A percentile compares a stretch with the other conserved stretches of the same genome.
phyloP scores from a whole-genome alignment of 176 grass and related monocot genomes.

The Dactylis glomerata region DNA sequence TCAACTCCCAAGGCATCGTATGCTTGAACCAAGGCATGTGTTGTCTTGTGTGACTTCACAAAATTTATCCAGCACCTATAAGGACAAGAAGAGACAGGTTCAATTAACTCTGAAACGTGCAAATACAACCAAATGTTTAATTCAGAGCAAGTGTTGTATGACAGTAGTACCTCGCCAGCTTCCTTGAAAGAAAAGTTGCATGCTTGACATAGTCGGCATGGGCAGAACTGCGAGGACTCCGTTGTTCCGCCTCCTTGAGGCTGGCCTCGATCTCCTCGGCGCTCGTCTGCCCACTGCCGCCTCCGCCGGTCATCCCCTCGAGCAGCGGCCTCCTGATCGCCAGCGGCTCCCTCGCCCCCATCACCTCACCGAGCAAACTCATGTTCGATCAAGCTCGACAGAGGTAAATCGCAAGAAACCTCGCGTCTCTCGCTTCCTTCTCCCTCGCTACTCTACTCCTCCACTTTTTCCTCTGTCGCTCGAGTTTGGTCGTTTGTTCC shows the following conservation, averaged over 20 bases:
- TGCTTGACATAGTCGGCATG: constrained; percentile 56
- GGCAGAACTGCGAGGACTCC: constrained; percentile 56
- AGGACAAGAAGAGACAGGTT: constrained; percentile 9
- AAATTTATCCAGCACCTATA: constrained; percentile 87
- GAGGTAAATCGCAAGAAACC: background rate
- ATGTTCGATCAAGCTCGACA: background rate
- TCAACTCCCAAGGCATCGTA: constrained; percentile 68
- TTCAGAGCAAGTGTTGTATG: background rate
- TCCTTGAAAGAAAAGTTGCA: constrained; percentile 69
- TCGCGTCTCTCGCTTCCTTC: too few species aligned
- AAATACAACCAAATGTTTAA: background rate
- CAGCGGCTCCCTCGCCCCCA: constrained; percentile 55
- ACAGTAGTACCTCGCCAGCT: constrained; percentile 62
- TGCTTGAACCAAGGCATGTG: constrained; percentile 50
- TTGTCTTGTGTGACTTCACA: constrained; percentile 68
- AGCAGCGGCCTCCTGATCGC: constrained; percentile 61
- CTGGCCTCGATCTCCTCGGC: constrained; percentile 87
- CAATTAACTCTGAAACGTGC: background rate
- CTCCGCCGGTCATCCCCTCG: constrained; percentile 28
- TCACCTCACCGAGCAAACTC: too few species aligned
- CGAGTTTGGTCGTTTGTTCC: constrained; percentile 20
- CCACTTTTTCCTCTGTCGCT: background rate
- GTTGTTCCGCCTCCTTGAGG: constrained; percentile 82
- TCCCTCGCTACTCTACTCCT: background rate
- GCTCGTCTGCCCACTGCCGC: constrained; percentile 45